phyloP scores from a whole-genome alignment of 2,329 filamentous ascomycete species.

The Penicillium sp. region DNA sequence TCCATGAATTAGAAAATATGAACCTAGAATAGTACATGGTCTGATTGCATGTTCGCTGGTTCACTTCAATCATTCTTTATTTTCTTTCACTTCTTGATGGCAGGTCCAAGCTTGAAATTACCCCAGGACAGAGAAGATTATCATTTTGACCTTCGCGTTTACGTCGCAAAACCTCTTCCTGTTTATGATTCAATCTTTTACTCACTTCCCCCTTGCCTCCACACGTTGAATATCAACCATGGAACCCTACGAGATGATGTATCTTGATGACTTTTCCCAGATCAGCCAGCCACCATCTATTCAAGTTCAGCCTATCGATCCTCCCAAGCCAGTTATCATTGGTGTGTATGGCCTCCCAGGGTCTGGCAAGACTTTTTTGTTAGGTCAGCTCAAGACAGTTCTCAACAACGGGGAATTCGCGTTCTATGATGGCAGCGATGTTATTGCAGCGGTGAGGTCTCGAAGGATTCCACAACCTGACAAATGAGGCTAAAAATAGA shows the following conservation, averaged over 20 bases:
- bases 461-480: conserved; percentile 45
- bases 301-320: not conserved
- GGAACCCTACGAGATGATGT: not conserved
- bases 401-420: conserved; percentile 38
- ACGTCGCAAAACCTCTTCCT: too few species aligned
- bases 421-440: conserved; percentile 55
- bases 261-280: too few species aligned
- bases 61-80: not conserved
- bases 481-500: conserved; percentile 35
- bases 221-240: too few species aligned
- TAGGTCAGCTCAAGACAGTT: conserved; percentile 42
- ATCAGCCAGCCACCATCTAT: conserved; percentile 5
- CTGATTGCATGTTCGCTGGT: not conserved
- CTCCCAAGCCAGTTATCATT: conserved; percentile 41
- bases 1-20: conserved; percentile 10
- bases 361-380: conserved; percentile 52
- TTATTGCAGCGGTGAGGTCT: conserved; percentile 50
- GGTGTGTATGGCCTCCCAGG: conserved; percentile 57
- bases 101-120: not conserved
- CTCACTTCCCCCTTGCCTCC: too few species aligned
- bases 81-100: not conserved
- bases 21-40: not conserved
- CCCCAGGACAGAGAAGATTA: too few species aligned
- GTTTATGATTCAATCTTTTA: too few species aligned
- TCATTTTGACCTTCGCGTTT: too few species aligned